Base-by-base conservation (phyloP, 257 asterid genomes). In the Nicotiana attenuata region DNA sequence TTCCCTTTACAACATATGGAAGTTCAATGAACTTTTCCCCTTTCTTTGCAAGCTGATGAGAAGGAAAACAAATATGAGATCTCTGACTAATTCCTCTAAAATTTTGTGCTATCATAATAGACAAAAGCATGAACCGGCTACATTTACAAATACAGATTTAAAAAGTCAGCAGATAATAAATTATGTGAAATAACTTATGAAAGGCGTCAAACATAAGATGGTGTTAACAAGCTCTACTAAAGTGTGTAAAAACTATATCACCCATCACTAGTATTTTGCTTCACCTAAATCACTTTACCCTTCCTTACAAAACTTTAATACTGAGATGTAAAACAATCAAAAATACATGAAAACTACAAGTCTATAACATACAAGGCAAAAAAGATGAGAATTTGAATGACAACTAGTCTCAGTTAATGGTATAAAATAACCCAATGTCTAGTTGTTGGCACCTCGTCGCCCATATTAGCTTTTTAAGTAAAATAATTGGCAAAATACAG, bases 1-100 rank as follows among this genome's bases (percentile, higher is more conserved):
- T 96, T 82, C 99, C 99, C 90, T 96, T 96, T 77, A 96, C 99
- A 55, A 81, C 99, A 77, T 96, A 96, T 11, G 99, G 99, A 63
- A 96, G 97, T 78, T 96, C 99, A 38, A 96, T 92, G 82, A 91
- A 96, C 88, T 90, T 85, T 65, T 90, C 90, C 61, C 99, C 99
- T 68, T 94, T 94, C 89, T 94, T 96, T 3, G 99, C 99, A 86
- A 94, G 98, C 99, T 96, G 96, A 66, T 69, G 81, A 65, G 78
- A 29, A 66, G 56, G 66, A 80, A 10, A 59, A 57, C 19, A 52
- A 52, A 0, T 1, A 57, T 57, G 63, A 57, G 22, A 57, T 57
- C 63, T 57, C 26, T 57, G 63, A 17, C 19, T 57, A 57, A 57
- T 56, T 56, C 63, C 63, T 19, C 17, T 57, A 57, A 17, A 20